Evolutionary conservation across 177 flowering plant genomes (phyloP), one percentile per base, ranked within the genome.

Genomic region (Vitis hybrid): DNA sequence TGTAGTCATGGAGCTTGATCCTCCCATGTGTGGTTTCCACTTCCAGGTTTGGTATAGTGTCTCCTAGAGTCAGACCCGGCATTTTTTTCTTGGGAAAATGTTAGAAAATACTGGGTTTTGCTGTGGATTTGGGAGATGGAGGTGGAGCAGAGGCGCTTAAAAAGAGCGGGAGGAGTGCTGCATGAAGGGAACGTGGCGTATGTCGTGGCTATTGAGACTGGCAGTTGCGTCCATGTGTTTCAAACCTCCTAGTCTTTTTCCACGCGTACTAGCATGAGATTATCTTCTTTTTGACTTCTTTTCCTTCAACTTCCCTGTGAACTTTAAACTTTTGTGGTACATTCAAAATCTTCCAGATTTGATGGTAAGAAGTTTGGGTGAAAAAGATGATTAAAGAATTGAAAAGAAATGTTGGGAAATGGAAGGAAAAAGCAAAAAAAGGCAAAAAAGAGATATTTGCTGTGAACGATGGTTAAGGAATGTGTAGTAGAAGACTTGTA

Each of bases 51-150:
- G 97, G 97, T 15, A 90, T 33, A 1, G 87, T 84, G 74, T 94
- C 97, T 66, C 97, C 98, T 11, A 94, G 78, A 8, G 97, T 88
- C 2, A 94, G 80, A 1, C 97, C 97, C 1, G 96, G 93, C 98
- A 91, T 92, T 56, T 72, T 82, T 44, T 15, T 50, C 24, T 3
- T 20, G 44, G 4, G 17, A 57, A 47, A 53, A 9, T 17, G 28
- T 3, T 11, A 15, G 9, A 11, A 62, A 31, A 64, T 14, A 11
- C 2, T 60, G 2, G 1, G 54, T 28, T 55, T 55, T 63, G 9
- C 12, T 18, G 50, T 33, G 50, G 2, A 14, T 50, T 57, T 28
- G 38, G 31, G 8, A 9, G 1, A 38, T 12, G 28, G 31, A 20
- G 24, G 59, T 15, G 14, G 58, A 3, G 33, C 6, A 38, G 11